phyloP scores from a whole-genome alignment of 169 alveolate genomes.

The Plasmodium relictum region DNA sequence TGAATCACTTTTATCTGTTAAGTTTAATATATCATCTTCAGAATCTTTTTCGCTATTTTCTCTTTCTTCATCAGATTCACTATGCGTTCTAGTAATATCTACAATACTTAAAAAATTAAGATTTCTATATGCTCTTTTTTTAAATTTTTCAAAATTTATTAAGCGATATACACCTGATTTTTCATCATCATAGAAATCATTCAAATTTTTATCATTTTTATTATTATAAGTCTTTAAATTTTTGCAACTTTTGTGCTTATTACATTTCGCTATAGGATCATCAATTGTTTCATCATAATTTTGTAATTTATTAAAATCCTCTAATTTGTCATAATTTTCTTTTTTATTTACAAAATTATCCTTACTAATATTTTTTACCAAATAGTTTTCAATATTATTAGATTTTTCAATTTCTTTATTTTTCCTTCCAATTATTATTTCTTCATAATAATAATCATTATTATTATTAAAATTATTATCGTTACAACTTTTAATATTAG shows the following conservation, averaged over 20 bases:
- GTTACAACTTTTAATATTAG: background rate
- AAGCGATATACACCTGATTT: conserved; percentile 18
- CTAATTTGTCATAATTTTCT: background rate
- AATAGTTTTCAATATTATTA: too few species aligned
- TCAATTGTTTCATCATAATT: background rate
- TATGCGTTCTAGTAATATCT: conserved; percentile 24
- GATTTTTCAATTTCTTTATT: too few species aligned
- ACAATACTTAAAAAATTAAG: conserved; percentile 67
- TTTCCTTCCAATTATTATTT: too few species aligned
- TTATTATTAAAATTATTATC: too few species aligned
- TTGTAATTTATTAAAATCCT: background rate
- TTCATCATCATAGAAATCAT: background rate
- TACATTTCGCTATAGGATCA: background rate
- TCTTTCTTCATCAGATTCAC: conserved; percentile 16
- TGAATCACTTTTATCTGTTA: background rate
- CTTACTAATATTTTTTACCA: too few species aligned
- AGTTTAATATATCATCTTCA: conserved; percentile 13
- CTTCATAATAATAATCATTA: too few species aligned
- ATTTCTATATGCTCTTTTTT: conserved; percentile 61
- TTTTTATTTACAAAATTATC: too few species aligned
- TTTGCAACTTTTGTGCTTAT: background rate
- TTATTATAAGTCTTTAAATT: background rate
- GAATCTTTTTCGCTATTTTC: background rate
- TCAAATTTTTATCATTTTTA: background rate
- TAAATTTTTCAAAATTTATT: conserved; percentile 40